Base-by-base conservation (phyloP, 2,329 filamentous ascomycete genomes). In the Colletotrichum tofieldiae region DNA sequence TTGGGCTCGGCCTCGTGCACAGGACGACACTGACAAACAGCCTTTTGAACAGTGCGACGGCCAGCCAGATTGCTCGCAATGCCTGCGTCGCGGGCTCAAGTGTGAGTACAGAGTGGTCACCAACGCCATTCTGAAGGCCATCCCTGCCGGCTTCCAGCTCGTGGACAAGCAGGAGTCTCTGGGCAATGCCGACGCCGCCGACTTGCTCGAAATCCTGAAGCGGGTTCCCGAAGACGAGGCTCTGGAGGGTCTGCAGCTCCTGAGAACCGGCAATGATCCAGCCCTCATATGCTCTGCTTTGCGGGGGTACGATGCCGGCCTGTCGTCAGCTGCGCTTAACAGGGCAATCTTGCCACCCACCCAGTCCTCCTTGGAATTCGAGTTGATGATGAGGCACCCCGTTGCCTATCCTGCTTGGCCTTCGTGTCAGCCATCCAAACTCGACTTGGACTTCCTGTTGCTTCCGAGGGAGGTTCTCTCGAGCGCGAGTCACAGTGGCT, bases 351-450 rank as follows among this genome's bases (percentile, higher is more conserved):
- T 60, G 9, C 56, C 39, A 45, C 56, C 56, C 29, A 43, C 39
- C 5, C 32, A 39, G 23, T 29, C 56, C 4, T 60, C 56, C n/a
- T 45, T 60, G 20, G 56, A 60, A 23, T 60, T 60, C 12, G 32
- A 60, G 56, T 32, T 60, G 18, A 60, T 60, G 32, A 45, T 45
- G 18, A 37, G 56, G 23, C 58, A 61, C 14, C 58, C 58, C 23
- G 14, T 61, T 49, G 23, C 58, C 0, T 61, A 61, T 6, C 41
- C 58, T 3, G 12, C 41, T 5, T 61, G 37, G 58, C 26, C 26
- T 7, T 41, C 43, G 14, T 26, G 49, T 16, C 18, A 23, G 35
- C 23, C 9, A 7, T 49, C 43, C 7, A 61, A 49, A 9, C 41
- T 61, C 2, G 23, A 61, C 18, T 23, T 61, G n/a, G 26, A 61